Conservation (phyloP, 441 rosid species). For the Pelargonium exstipulatum region DNA sequence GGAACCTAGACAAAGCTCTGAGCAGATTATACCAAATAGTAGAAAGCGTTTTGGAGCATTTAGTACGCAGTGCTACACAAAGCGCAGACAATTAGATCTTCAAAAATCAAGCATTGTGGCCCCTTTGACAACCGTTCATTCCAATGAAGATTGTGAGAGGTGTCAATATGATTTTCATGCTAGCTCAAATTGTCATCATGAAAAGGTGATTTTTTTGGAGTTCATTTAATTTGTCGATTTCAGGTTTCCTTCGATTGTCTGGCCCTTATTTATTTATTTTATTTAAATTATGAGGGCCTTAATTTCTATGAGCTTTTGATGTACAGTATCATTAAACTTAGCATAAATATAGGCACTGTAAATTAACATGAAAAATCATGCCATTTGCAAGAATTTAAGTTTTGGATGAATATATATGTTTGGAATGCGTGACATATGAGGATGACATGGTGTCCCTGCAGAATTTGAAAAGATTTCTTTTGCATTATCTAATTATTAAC, state of each 20-base stretch:
- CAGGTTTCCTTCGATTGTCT: background rate
- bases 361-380: background rate
- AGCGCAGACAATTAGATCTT: conserved; percentile 25
- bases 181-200: conserved; percentile 12
- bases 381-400: no score
- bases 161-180: conserved; percentile 18
- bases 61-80: conserved; percentile 41
- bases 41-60: conserved; percentile 43
- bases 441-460: no score
- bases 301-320: background rate
- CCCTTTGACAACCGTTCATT: conserved; percentile 12
- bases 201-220: conserved; percentile 25
- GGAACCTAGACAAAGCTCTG: conserved; percentile 17
- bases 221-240: background rate
- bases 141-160: conserved; percentile 21
- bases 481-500: no score
- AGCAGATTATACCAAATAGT: conserved; percentile 20
- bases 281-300: background rate
- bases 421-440: no score
- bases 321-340: background rate
- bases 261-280: background rate
- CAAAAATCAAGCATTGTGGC: conserved; percentile 22
- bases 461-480: no score
- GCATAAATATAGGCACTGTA: background rate
- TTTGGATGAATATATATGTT: no score